Evolutionary conservation across 257 asterid genomes (phyloP).

Genomic region (Nicotiana tabacum): DNA sequence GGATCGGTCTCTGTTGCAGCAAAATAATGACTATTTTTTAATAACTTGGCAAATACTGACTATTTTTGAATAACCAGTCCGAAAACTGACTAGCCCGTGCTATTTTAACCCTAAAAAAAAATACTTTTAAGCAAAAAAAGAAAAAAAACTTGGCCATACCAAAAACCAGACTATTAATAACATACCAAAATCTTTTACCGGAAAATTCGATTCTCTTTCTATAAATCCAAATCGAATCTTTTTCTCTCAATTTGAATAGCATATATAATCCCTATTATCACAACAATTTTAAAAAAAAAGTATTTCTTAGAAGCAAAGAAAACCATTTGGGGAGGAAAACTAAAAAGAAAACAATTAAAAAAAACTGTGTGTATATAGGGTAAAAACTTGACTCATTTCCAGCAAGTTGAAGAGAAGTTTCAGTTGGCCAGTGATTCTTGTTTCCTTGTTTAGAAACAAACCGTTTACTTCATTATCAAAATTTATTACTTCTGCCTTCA

Average conservation of each 20-base stretch:
- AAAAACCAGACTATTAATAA: neutral
- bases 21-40: no score
- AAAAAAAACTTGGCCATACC: no score
- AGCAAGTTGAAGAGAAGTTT: neutral
- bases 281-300: neutral
- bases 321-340: neutral
- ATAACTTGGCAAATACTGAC: no score
- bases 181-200: neutral
- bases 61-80: no score
- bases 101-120: no score
- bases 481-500: slow-evolving; percentile 26
- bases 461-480: slow-evolving; percentile 33
- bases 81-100: no score
- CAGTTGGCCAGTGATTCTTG: slow-evolving; percentile 7
- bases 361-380: neutral
- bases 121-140: no score
- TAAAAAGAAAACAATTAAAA: neutral
- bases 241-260: neutral
- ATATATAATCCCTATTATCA: no score
- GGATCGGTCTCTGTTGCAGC: no score
- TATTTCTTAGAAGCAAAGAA: neutral
- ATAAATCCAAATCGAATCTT: neutral
- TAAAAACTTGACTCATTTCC: neutral
- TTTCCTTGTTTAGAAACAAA: slow-evolving; percentile 25
- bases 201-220: neutral